These are phyloP conservation scores for Hypoxylon sp. DNA, from an alignment of 2,329 filamentous ascomycete genomes.

Conservation along the genomic window DNA sequence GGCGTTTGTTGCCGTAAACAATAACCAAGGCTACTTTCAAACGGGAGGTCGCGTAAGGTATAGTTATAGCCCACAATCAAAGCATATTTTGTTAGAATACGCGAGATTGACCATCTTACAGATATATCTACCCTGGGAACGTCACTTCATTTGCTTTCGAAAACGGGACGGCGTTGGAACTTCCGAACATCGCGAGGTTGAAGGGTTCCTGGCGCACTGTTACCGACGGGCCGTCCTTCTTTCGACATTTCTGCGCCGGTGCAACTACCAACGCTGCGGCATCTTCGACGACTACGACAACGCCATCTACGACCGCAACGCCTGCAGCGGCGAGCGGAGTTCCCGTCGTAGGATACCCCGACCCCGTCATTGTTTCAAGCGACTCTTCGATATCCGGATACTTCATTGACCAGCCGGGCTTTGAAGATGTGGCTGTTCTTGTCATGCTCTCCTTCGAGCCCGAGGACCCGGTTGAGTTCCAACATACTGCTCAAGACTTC, in stretches of 20 bases:
- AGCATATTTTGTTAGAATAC: neutral
- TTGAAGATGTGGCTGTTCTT: slow-evolving; percentile 55
- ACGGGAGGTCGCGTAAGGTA: slow-evolving; percentile 55
- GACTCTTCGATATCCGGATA: slow-evolving; percentile 55
- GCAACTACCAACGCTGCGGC: slow-evolving; percentile 31
- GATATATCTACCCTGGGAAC: slow-evolving; percentile 59
- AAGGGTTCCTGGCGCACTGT: slow-evolving; percentile 55
- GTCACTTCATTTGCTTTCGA: slow-evolving; percentile 58
- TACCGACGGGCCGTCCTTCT: slow-evolving; percentile 54
- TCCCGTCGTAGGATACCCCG: slow-evolving; percentile 51
- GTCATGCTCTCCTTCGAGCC: slow-evolving; percentile 53
- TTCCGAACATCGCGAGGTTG: slow-evolving; percentile 56
- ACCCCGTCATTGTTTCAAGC: slow-evolving; percentile 51
- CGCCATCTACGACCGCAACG: slow-evolving; percentile 26
- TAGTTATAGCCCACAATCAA: slow-evolving; percentile 36
- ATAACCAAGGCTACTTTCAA: slow-evolving; percentile 57
- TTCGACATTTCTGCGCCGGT: slow-evolving; percentile 49
- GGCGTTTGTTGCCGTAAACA: slow-evolving; percentile 51
- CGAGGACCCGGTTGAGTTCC: slow-evolving; percentile 52
- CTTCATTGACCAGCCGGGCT: slow-evolving; percentile 52
- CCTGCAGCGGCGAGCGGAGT: slow-evolving; percentile 30
- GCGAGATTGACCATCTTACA: slow-evolving; percentile 30
- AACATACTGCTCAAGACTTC: slow-evolving; percentile 54
- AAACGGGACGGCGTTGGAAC: slow-evolving; percentile 56
- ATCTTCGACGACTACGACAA: slow-evolving; percentile 19